Conservation (phyloP, 805 yeast genomes). For the Candida montana region DNA sequence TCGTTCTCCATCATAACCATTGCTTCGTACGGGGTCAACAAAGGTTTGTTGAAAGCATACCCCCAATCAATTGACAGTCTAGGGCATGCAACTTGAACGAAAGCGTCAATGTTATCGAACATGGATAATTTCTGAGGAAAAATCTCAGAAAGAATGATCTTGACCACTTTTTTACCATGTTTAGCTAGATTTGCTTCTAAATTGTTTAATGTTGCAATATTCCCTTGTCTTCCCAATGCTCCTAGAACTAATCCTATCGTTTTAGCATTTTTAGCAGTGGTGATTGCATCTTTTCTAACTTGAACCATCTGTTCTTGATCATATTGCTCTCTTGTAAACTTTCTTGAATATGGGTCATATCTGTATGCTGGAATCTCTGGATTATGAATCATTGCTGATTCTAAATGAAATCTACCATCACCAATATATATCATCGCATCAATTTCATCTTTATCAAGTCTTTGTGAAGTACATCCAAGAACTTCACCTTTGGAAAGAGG, state of each 20-base stretch:
- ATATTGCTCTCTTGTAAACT: slow-evolving; percentile 83
- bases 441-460: slow-evolving; percentile 55
- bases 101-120: slow-evolving; percentile 91
- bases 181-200: slow-evolving; percentile 49
- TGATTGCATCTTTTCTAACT: slow-evolving; percentile 71
- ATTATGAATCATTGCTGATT: slow-evolving; percentile 95
- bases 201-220: slow-evolving; percentile 64
- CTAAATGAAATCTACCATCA: slow-evolving; percentile 94
- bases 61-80: slow-evolving; percentile 98
- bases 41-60: slow-evolving; percentile 88
- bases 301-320: slow-evolving; percentile 78
- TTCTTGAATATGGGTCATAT: slow-evolving; percentile 92
- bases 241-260: slow-evolving; percentile 85
- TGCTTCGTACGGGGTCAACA: slow-evolving; percentile 93
- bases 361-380: slow-evolving; percentile 89
- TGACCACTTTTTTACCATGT: slow-evolving; percentile 64
- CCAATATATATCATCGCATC: slow-evolving; percentile 89
- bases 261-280: slow-evolving; percentile 49
- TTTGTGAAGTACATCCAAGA: slow-evolving; percentile 90
- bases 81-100: slow-evolving; percentile 97
- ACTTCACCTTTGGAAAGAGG: slow-evolving; percentile 96
- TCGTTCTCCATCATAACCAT: slow-evolving; percentile 83
- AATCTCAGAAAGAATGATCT: slow-evolving; percentile 84
- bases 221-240: slow-evolving; percentile 94
- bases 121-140: slow-evolving; percentile 88